phyloP scores from a whole-genome alignment of 257 asterid species.

The Solanum etuberosum region DNA sequence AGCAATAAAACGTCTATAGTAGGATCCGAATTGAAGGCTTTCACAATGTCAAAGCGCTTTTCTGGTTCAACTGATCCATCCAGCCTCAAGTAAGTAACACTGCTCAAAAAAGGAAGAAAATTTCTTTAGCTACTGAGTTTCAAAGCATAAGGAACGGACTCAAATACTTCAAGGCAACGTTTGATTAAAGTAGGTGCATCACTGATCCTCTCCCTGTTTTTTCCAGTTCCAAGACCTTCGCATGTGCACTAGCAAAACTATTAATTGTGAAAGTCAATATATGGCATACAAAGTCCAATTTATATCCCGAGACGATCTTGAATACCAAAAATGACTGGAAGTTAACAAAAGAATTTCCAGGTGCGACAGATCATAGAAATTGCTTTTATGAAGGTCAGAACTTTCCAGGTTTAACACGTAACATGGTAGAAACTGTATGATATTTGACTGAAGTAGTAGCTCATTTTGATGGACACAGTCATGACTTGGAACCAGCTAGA shows the following conservation, averaged over 20 bases:
- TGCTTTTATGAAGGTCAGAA: neutral
- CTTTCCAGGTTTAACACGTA: neutral
- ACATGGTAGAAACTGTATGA: neutral
- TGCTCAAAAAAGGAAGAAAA: slow-evolving; percentile 16
- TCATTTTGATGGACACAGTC: neutral
- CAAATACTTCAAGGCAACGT: neutral
- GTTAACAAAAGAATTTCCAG: neutral
- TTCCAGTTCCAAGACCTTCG: neutral
- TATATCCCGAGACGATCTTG: neutral
- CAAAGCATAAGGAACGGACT: neutral
- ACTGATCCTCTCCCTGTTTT: neutral
- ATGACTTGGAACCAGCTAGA: neutral
- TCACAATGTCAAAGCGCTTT: slow-evolving; percentile 94
- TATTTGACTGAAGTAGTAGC: neutral
- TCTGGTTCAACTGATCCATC: slow-evolving; percentile 96
- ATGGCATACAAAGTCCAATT: neutral
- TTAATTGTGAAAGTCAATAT: neutral
- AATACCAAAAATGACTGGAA: neutral
- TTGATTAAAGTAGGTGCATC: neutral
- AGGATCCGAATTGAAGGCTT: slow-evolving; percentile 97
- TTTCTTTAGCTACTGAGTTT: neutral
- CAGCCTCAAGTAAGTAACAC: slow-evolving; percentile 90
- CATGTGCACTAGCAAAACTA: neutral
- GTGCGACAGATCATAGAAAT: neutral
- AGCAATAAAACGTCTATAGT: slow-evolving; percentile 92